A percentile compares a stretch with the other conserved stretches of the same genome.
Conservation (phyloP, 169 alveolate genomes). For the Eimeria praecox region DNA sequence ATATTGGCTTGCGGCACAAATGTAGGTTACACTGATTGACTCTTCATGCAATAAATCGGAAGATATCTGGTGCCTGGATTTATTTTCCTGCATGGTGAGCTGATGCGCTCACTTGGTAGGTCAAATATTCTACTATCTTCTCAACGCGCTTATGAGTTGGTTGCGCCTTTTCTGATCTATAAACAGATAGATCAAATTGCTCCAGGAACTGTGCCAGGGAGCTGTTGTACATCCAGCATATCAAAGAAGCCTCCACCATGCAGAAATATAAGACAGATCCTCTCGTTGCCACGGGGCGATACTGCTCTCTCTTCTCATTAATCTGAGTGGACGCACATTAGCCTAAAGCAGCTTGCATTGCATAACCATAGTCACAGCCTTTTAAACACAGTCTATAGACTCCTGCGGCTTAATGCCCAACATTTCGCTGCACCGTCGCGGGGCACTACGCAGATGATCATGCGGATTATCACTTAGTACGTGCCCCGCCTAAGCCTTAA, state of each 20-base stretch:
- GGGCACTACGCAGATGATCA: background rate
- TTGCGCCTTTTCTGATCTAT: slow-evolving; percentile 95
- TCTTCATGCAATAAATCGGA: background rate
- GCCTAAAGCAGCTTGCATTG: background rate
- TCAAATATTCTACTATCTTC: slow-evolving; percentile 90
- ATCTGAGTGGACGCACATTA: slow-evolving; percentile 87
- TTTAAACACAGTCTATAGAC: background rate
- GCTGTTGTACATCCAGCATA: slow-evolving; percentile 98
- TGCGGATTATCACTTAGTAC: no score
- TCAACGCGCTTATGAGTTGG: slow-evolving; percentile 96
- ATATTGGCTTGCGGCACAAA: background rate
- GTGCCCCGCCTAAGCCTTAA: background rate
- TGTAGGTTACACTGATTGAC: background rate
- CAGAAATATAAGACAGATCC: slow-evolving; percentile 97
- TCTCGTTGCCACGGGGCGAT: slow-evolving; percentile 97
- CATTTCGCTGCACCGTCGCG: background rate
- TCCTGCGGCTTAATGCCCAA: background rate
- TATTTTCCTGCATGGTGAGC: background rate
- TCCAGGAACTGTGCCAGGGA: slow-evolving; percentile 97
- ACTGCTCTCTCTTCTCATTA: slow-evolving; percentile 97
- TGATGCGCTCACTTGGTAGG: slow-evolving; percentile 84
- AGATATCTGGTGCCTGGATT: background rate
- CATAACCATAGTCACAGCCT: background rate
- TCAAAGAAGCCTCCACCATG: slow-evolving; percentile 95
- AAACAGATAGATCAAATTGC: slow-evolving; percentile 95